phyloP scores from a whole-genome alignment of 78 protist species.

The Cavenderia fasciculata region DNA sequence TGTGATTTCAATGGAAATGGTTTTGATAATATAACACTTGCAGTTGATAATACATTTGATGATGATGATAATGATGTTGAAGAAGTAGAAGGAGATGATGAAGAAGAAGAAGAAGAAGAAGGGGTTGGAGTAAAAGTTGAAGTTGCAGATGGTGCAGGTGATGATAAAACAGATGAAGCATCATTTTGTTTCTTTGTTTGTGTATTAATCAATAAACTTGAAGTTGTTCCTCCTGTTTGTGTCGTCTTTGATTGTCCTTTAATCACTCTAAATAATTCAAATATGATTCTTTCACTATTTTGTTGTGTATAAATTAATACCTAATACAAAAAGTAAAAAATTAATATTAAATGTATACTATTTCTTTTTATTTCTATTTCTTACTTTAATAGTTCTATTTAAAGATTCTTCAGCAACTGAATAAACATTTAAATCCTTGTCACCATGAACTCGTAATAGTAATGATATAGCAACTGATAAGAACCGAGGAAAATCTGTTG shows the following conservation, averaged over 20 bases:
- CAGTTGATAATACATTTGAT: conserved; percentile 29
- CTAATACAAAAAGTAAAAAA: neutral
- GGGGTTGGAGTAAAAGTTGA: no score
- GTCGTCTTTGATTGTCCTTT: conserved; percentile 15
- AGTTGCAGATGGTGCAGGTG: no score
- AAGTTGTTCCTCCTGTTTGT: neutral
- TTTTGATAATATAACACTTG: conserved; percentile 16
- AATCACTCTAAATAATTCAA: conserved; percentile 72
- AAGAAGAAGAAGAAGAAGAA: neutral
- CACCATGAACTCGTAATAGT: conserved; percentile 74
- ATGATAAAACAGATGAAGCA: no score
- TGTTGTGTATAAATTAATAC: conserved; percentile 64
- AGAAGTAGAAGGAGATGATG: neutral
- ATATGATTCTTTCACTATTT: conserved; percentile 79
- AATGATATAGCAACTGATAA: conserved; percentile 64
- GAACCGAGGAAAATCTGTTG: conserved; percentile 75
- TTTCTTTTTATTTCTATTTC: neutral
- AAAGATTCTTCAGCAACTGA: conserved; percentile 82
- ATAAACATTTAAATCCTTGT: conserved; percentile 78
- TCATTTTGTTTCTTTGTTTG: no score
- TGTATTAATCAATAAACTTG: neutral
- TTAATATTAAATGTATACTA: neutral
- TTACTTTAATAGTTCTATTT: conserved; percentile 73
- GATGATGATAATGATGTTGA: neutral
- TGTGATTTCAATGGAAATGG: conserved; percentile 78